Conservation (phyloP, 345 rosid species). For the Boechera retrofracta region DNA sequence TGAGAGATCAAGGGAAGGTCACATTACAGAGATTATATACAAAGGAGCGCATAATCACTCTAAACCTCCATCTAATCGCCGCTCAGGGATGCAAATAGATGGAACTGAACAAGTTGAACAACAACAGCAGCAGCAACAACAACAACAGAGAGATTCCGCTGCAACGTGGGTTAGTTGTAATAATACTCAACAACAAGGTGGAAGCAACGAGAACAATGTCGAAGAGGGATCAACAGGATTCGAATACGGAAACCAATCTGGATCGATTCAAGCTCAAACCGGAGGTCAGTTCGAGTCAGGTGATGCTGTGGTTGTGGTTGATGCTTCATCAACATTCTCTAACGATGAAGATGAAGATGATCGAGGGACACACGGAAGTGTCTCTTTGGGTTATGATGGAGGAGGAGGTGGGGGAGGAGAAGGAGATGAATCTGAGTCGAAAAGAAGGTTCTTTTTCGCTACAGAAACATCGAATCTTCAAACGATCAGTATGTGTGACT, state of each 20-base stretch:
- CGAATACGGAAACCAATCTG: constrained; percentile 58
- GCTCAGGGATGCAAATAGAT: constrained; percentile 64
- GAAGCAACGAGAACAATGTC: constrained; percentile 51
- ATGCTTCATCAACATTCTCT: constrained; percentile 73
- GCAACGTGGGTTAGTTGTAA: constrained; percentile 45
- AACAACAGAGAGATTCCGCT: constrained; percentile 33
- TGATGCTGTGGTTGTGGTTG: constrained; percentile 58
- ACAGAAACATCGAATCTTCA: not conserved
- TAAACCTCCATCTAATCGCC: constrained; percentile 72
- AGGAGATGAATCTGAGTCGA: constrained; percentile 86
- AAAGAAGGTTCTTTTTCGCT: constrained; percentile 64
- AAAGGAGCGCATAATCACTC: constrained; percentile 90
- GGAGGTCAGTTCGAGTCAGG: constrained; percentile 61
- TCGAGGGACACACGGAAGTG: constrained; percentile 70
- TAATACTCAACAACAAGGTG: constrained; percentile 51
- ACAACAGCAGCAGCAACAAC: constrained; percentile 36
- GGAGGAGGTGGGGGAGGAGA: constrained; percentile 56
- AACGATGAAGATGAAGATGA: constrained; percentile 88
- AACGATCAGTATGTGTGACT: not conserved
- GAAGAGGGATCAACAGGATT: constrained; percentile 70
- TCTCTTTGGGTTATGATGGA: constrained; percentile 63
- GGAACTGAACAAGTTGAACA: constrained; percentile 63
- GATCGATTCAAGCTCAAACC: constrained; percentile 53
- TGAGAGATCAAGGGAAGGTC: constrained; percentile 93
- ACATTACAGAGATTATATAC: constrained; percentile 95